Base-by-base conservation (phyloP, 2,329 filamentous ascomycete species). In the Botrytis sinoallii region DNA sequence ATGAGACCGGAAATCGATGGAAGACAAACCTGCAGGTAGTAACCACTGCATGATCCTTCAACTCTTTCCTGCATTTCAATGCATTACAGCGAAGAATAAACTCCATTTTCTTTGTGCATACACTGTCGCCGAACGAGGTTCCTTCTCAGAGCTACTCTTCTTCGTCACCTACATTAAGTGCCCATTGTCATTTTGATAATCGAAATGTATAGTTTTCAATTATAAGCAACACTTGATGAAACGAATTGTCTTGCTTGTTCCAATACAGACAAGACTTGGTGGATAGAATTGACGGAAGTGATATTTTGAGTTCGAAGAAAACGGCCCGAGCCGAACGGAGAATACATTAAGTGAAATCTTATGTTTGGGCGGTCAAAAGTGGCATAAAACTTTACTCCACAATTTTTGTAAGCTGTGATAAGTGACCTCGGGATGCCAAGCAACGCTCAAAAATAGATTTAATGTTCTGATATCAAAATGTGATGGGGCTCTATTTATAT, bases 21-120 rank as follows among this genome's bases (percentile, higher is more conserved):
- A 42, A 32, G 9, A 81, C 85, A 77, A 81, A 93, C 93, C 92
- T 94, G 88, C 95, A 98, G 22, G 93, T 96, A 7, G 95, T 97
- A 48, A 97, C 93, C 1, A 97, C 87, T 18, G 94, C 95, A 75
- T 88, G 86, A 59, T 92, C 89, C 48, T 85, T 86, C 48, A 97
- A 86, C 76, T 91, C 88, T 59, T 84, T 85, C 65, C 93, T 88
- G 79, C 95, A 98, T 75, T 90, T 92, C 52, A 95, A 85, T 42
- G 89, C 88, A 81, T 98, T 98, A 85, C 95, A 98, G 52, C 89
- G 88, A 38, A 97, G 84, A 35, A 86, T 84, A 74, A 91, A 88
- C 74, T 97, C 93, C 92, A 97, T 96, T 10, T 32, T 48, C n/a
- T 64, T 35, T 57, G 32, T 29, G 29, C 32, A 40, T 40, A n/a